phyloP scores from a whole-genome alignment of 1,139 yeast genomes.

The Candida sanyaensis region DNA sequence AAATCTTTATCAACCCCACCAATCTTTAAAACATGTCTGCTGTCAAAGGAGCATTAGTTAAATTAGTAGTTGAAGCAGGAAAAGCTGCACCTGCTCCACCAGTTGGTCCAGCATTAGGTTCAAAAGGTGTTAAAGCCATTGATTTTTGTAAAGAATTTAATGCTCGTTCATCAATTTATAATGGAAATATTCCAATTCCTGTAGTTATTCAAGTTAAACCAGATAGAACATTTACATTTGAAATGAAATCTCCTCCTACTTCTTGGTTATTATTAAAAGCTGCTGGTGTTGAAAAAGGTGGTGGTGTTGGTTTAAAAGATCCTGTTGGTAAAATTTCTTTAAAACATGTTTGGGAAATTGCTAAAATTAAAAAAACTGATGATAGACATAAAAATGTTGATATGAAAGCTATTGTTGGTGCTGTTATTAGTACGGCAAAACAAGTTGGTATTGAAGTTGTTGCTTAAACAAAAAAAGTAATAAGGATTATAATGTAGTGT shows the following conservation, averaged over 20 bases:
- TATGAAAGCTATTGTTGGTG: constrained; percentile 76
- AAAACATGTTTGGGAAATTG: constrained; percentile 92
- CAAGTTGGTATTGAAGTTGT: constrained; percentile 86
- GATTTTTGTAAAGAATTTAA: constrained; percentile 98
- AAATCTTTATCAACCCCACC: too few relatives aligned
- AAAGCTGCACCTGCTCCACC: constrained; percentile 99
- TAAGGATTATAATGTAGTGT: too few relatives aligned
- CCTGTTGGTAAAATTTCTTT: constrained; percentile 73
- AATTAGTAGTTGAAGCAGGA: constrained; percentile 96
- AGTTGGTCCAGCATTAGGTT: constrained; percentile 98
- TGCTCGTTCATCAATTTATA: constrained; percentile 87
- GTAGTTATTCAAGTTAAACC: constrained; percentile 83
- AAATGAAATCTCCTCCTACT: constrained; percentile 89
- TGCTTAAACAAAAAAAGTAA: constrained; percentile 46
- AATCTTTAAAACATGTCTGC: constrained; percentile 15
- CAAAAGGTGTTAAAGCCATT: constrained; percentile 98
- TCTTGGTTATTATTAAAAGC: constrained; percentile 84
- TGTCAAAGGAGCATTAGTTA: constrained; percentile 60
- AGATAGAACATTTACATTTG: constrained; percentile 87
- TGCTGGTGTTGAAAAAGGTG: constrained; percentile 80
- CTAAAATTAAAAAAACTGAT: constrained; percentile 89
- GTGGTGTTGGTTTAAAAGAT: constrained; percentile 53
- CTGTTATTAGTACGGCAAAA: constrained; percentile 83
- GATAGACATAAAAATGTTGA: constrained; percentile 72
- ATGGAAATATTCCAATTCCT: constrained; percentile 89